These are phyloP conservation scores for Colletotrichum australisinense DNA, from an alignment of 2,329 filamentous ascomycete species.

Conservation along the genomic window DNA sequence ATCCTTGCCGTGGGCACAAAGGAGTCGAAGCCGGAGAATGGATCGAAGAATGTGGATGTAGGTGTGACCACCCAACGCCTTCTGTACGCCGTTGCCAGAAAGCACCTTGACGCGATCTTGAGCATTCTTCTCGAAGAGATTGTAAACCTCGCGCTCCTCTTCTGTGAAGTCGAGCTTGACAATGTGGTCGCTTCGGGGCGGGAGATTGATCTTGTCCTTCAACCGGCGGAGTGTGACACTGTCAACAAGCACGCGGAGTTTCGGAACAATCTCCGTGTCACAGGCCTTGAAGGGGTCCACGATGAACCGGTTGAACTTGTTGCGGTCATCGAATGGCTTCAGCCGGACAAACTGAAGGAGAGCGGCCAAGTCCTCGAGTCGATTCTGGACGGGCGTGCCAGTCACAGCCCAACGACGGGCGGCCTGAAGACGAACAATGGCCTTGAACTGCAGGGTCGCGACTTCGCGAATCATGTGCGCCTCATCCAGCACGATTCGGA, in stretches of 20 bases:
- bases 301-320: conserved; percentile 83
- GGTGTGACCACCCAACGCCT: conserved; percentile 82
- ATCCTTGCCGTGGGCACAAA: conserved; percentile 95
- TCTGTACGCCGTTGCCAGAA: conserved; percentile 63
- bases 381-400: conserved; percentile 94
- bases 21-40: conserved; percentile 87
- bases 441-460: conserved; percentile 83
- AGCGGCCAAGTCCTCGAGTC: conserved; percentile 88
- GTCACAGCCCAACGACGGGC: conserved; percentile 96
- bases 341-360: conserved; percentile 87
- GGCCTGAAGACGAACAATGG: conserved; percentile 82
- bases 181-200: conserved; percentile 77
- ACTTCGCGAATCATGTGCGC: conserved; percentile 94
- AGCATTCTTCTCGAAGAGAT: conserved; percentile 85
- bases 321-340: conserved; percentile 83
- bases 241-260: conserved; percentile 89
- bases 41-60: conserved; percentile 94
- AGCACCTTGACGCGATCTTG: conserved; percentile 83
- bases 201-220: conserved; percentile 91
- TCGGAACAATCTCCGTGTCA: conserved; percentile 84
- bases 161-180: conserved; percentile 80
- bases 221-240: conserved; percentile 92
- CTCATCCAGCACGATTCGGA: conserved; percentile 93
- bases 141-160: conserved; percentile 82
- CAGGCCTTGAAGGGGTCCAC: conserved; percentile 88